Evolutionary conservation across 768 basidiomycete genomes (phyloP), one percentile per base, ranked within the genome.

Genomic region (Boletellus ananiceps): DNA sequence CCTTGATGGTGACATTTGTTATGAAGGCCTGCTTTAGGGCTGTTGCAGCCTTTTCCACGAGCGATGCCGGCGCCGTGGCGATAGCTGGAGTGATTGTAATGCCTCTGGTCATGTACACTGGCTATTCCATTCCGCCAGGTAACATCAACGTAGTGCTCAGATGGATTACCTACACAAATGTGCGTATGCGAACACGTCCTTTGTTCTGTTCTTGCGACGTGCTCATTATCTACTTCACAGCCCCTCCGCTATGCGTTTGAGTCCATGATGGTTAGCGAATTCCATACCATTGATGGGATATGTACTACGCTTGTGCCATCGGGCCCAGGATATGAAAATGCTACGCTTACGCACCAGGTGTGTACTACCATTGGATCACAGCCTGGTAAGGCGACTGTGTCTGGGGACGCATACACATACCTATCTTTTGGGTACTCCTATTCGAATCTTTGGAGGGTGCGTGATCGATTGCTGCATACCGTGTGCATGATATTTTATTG

Each of bases 11-110:
- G 57, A 75, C 81, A 19, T 44, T 88, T 29, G 71, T 80, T 7
- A 85, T 91, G 81, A 85, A 83, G 60, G 77, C 79, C 0, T 90
- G 81, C 74, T 93, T 88, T 76, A 75, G 89, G 35, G 71, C 71
- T 0, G 57, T 86, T 25, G 81, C 83, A 1, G 80, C 84, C 0
- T 71, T 70, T 13, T 81, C 82, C 58, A 69, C 70, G 33, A 65
- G 69, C 15, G 76, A 78, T 37, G 75, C 82, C 0, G 74, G 77
- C 0, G 83, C 85, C 8, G 48, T 67, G 38, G 60, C 69, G 3
- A 35, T 64, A 1, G 58, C 68, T 0, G 67, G 60, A 5, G 37
- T 75, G 48, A 46, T 65, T 47, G 62, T 72, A 32, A 62, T 76
- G 46, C 64, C 67, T 15, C 57, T 73, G 50, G 57, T 71, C 44